These are phyloP conservation scores for Plectranthus barbatus DNA, from an alignment of 257 asterid species.

Conservation along the genomic window DNA sequence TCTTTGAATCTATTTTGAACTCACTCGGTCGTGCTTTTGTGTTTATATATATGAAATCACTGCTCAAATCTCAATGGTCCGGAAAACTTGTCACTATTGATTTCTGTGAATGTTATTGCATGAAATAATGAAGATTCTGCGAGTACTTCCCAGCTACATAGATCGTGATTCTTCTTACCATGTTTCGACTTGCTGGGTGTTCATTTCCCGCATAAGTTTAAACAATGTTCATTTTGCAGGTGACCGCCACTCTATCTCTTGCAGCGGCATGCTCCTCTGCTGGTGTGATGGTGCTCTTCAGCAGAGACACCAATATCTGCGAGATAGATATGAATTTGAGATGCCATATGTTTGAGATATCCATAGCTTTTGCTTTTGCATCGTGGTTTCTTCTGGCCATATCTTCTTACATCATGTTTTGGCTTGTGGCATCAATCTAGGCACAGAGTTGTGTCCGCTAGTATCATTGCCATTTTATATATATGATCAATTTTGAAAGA, in stretches of 20 bases:
- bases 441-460: too few relatives aligned
- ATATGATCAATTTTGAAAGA: conserved; percentile 24
- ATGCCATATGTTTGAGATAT: conserved; percentile 62
- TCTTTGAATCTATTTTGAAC: too few relatives aligned
- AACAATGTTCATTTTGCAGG: conserved; percentile 36
- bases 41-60: too few relatives aligned
- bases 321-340: conserved; percentile 25
- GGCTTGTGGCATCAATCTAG: conserved; percentile 64
- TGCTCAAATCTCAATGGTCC: not conserved
- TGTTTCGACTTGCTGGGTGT: not conserved
- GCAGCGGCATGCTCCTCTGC: conserved; percentile 94
- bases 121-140: not conserved
- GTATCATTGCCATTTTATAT: too few relatives aligned
- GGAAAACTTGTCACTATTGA: not conserved
- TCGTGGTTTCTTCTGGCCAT: conserved; percentile 82
- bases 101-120: not conserved
- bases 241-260: conserved; percentile 70
- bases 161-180: not conserved
- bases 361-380: conserved; percentile 66
- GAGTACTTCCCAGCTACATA: not conserved
- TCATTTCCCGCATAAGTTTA: not conserved
- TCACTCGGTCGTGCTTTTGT: too few relatives aligned
- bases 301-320: conserved; percentile 58
- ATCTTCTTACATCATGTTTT: conserved; percentile 79
- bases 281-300: conserved; percentile 65